A percentile compares a stretch with the other conserved stretches of the same genome.
Conservation (phyloP, 768 basidiomycete species). For the Macrolepiota albuminosa region DNA sequence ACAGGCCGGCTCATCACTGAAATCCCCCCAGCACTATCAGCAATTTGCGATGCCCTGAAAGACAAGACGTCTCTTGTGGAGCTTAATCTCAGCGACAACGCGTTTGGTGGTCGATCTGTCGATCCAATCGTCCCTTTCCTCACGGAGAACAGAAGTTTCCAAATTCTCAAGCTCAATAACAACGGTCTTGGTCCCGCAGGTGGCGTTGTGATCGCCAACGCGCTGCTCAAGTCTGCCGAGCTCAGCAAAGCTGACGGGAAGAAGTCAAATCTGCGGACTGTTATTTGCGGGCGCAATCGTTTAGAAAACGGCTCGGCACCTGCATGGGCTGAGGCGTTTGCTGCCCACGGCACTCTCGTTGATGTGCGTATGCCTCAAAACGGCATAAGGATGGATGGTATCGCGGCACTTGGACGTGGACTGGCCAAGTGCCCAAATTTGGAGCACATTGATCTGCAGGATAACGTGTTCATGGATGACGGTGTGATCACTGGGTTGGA, state of each 20-base stretch:
- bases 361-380: constrained; percentile 98
- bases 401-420: constrained; percentile 72
- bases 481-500: constrained; percentile 44
- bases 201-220: constrained; percentile 80
- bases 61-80: constrained; percentile 77
- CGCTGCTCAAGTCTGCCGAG: constrained; percentile 71
- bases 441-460: constrained; percentile 84
- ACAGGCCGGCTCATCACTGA: constrained; percentile 94
- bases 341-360: constrained; percentile 71
- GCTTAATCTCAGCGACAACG: constrained; percentile 92
- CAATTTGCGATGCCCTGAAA: constrained; percentile 84
- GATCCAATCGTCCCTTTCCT: constrained; percentile 92
- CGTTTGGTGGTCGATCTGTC: constrained; percentile 92
- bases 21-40: constrained; percentile 85
- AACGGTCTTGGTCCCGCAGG: constrained; percentile 94
- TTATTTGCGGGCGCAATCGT: constrained; percentile 96
- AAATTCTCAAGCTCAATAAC: constrained; percentile 89
- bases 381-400: constrained; percentile 92
- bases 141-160: constrained; percentile 74
- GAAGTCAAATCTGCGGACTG: constrained; percentile 64
- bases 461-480: constrained; percentile 76
- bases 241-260: constrained; percentile 62
- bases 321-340: constrained; percentile 85
- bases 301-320: constrained; percentile 85
- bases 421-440: constrained; percentile 63